A percentile compares a stretch with the other conserved stretches of the same genome.
Evolutionary conservation across 257 asterid species (phyloP).

Genomic region (Agastache rugosa): DNA sequence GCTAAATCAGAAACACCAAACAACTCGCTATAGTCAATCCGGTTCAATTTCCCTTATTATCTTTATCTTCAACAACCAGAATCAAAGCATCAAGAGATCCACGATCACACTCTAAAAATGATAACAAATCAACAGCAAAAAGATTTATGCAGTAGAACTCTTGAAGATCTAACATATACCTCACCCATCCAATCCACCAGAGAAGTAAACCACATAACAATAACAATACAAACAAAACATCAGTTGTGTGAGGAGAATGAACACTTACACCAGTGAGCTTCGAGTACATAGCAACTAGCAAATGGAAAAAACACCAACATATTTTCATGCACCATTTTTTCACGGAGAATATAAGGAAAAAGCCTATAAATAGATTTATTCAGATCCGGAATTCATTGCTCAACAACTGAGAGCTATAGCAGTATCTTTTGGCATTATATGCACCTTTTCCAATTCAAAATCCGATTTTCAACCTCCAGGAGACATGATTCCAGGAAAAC

Average conservation of each 20-base stretch:
- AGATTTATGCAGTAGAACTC: background rate
- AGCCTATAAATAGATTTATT: conserved; percentile 36
- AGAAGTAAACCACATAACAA: conserved; percentile 20
- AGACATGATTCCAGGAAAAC: conserved; percentile 13
- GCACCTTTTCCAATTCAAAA: conserved; percentile 35
- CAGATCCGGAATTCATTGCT: conserved; percentile 57
- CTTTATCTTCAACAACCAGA: conserved; percentile 20
- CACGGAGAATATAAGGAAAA: conserved; percentile 28
- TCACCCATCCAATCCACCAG: conserved; percentile 10
- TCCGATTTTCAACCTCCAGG: conserved; percentile 23
- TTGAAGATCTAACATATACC: conserved; percentile 12
- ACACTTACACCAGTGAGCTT: conserved; percentile 27
- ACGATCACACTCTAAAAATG: background rate
- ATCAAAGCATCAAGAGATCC: conserved; percentile 24
- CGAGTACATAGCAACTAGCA: background rate
- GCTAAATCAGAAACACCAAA: conserved; percentile 17
- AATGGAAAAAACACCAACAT: background rate
- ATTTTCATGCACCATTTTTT: conserved; percentile 1
- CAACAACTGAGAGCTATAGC: conserved; percentile 32
- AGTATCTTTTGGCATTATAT: background rate
- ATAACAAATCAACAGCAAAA: conserved; percentile 10
- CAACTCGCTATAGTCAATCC: background rate
- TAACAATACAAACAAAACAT: conserved; percentile 3
- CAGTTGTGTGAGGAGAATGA: conserved; percentile 1
- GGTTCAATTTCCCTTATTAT: conserved; percentile 11